Evolutionary conservation across 164 flowering plant genomes (phyloP).

Genomic region (Tinospora cordifolia): DNA sequence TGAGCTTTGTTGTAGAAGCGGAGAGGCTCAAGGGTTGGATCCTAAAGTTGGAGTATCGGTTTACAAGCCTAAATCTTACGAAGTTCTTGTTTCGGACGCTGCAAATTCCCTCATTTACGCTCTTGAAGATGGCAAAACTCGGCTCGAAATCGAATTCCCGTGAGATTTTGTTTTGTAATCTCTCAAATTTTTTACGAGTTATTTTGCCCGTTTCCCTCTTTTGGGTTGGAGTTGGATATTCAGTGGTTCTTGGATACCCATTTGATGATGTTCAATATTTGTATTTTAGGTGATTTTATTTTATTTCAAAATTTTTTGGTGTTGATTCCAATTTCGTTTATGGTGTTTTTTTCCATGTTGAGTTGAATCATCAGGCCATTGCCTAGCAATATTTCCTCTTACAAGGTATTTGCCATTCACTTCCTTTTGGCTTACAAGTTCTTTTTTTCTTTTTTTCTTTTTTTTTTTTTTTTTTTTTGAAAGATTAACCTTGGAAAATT

Average conservation of each 20-base stretch:
- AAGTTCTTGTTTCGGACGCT: conserved; percentile 74
- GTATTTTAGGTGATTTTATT: neutral
- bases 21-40: conserved; percentile 19
- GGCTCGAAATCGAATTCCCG: conserved; percentile 97
- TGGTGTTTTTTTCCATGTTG: neutral
- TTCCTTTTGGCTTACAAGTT: too few species aligned
- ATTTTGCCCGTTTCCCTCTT: neutral
- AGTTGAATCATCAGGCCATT: conserved; percentile 51
- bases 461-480: neutral
- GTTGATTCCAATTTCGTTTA: neutral
- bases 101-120: conserved; percentile 67
- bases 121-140: conserved; percentile 67
- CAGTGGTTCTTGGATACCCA: neutral
- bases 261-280: neutral
- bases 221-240: neutral
- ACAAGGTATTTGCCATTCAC: conserved; percentile 49
- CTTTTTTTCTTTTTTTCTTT: neutral
- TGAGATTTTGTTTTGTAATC: conserved; percentile 17
- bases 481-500: neutral
- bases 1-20: conserved; percentile 20
- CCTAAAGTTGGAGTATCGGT: conserved; percentile 71
- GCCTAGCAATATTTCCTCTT: conserved; percentile 79
- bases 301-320: neutral
- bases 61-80: conserved; percentile 83
- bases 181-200: neutral